Conservation (phyloP, 106 monocot species). For the Apostasia shenzhenica region DNA sequence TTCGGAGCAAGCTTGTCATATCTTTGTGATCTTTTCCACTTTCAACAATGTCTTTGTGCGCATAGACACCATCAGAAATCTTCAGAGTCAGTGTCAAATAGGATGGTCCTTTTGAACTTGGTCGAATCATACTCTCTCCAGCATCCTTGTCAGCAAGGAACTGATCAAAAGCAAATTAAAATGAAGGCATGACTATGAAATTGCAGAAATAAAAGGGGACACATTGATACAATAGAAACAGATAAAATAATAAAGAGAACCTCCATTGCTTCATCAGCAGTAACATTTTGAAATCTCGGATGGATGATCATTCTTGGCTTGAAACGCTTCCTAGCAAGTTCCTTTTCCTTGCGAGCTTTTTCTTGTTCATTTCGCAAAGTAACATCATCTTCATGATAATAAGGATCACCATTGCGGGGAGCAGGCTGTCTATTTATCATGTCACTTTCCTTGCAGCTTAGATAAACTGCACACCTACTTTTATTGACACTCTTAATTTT, state of each 20-base stretch:
- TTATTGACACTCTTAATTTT: constrained; percentile 72
- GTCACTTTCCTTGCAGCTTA: constrained; percentile 70
- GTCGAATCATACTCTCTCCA: constrained; percentile 88
- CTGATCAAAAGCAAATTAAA: constrained; percentile 24
- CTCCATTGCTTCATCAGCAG: constrained; percentile 86
- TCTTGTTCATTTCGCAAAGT: constrained; percentile 40
- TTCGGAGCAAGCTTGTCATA: constrained; percentile 91
- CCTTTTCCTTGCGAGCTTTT: constrained; percentile 63
- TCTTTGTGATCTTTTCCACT: constrained; percentile 93
- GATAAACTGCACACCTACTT: constrained; percentile 49
- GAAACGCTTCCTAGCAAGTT: constrained; percentile 64
- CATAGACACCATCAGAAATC: constrained; percentile 85
- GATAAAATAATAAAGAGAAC: constrained; percentile 21
- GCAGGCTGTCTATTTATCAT: constrained; percentile 20
- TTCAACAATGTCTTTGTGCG: constrained; percentile 93
- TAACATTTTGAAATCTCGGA: constrained; percentile 84
- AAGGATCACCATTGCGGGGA: constrained; percentile 33
- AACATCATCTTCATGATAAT: constrained; percentile 41
- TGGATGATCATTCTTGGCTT: constrained; percentile 95
- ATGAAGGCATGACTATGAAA: neutral
- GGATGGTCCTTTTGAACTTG: constrained; percentile 87
- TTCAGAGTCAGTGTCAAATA: constrained; percentile 88
- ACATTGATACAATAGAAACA: neutral
- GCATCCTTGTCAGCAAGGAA: constrained; percentile 85
- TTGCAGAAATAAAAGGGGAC: neutral